These are phyloP conservation scores for Torulaspora quercuum DNA, from an alignment of 805 yeast species.

Conservation along the genomic window DNA sequence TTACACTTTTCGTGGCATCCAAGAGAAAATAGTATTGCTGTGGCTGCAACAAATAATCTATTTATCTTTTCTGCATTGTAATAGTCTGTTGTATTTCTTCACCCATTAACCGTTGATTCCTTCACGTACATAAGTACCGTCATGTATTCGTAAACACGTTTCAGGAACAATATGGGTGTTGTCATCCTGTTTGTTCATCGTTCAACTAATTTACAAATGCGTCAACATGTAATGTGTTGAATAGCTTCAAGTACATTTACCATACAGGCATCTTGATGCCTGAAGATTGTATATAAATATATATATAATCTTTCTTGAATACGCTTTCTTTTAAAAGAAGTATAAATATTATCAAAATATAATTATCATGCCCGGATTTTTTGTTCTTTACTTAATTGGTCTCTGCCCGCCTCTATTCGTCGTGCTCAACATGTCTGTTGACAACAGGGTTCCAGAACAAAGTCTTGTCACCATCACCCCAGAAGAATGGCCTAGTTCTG, in stretches of 20 bases:
- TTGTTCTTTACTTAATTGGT: conserved; percentile 2
- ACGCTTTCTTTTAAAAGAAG: conserved; percentile 2
- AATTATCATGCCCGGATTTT: conserved; percentile 11
- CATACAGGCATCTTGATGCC: conserved; percentile 1
- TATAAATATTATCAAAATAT: conserved; percentile 11
- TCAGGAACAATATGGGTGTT: no score
- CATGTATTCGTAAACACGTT: background rate
- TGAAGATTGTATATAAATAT: no score
- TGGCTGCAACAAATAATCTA: conserved; percentile 95
- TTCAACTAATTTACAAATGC: no score
- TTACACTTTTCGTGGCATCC: conserved; percentile 99
- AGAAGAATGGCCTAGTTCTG: conserved; percentile 84
- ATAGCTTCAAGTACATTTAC: conserved; percentile 2
- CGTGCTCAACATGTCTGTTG: conserved; percentile 72
- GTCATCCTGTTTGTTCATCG: background rate
- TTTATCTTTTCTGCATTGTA: conserved; percentile 76
- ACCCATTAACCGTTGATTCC: conserved; percentile 3
- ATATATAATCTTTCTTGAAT: no score
- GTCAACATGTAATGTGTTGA: no score
- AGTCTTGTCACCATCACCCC: conserved; percentile 99
- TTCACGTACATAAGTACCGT: background rate
- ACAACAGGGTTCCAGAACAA: conserved; percentile 91
- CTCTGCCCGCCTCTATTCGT: conserved; percentile 10
- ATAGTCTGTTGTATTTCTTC: conserved; percentile 13
- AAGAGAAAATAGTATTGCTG: conserved; percentile 89